Conservation (phyloP, 768 basidiomycete species). For the Melanogaster broomeanus region DNA sequence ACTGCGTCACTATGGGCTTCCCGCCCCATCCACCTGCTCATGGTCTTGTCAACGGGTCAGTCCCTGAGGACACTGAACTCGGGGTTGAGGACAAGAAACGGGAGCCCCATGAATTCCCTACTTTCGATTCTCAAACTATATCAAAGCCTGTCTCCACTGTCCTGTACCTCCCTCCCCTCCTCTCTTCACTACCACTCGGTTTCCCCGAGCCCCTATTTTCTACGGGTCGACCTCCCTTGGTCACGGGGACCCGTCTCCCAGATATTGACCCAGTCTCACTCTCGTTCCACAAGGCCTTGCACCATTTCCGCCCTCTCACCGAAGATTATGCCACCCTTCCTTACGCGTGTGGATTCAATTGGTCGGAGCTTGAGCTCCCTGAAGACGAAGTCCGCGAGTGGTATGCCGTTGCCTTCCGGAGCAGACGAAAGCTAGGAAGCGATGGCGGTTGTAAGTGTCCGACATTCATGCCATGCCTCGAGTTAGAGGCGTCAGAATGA, state of each 20-base stretch:
- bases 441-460: slow-evolving; percentile 59
- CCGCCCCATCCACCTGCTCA: slow-evolving; percentile 1
- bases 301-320: slow-evolving; percentile 65
- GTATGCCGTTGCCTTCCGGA: slow-evolving; percentile 92
- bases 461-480: neutral
- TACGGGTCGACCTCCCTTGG: slow-evolving; percentile 42
- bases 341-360: slow-evolving; percentile 87
- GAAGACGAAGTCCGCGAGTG: slow-evolving; percentile 78
- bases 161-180: slow-evolving; percentile 82
- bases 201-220: slow-evolving; percentile 29
- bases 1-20: slow-evolving; percentile 18
- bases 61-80: neutral
- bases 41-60: neutral
- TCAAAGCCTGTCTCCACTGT: slow-evolving; percentile 47
- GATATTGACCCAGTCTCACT: slow-evolving; percentile 84
- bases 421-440: slow-evolving; percentile 69
- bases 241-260: slow-evolving; percentile 77
- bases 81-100: slow-evolving; percentile 16
- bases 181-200: slow-evolving; percentile 69
- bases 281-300: slow-evolving; percentile 83
- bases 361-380: slow-evolving; percentile 69
- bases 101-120: slow-evolving; percentile 59
- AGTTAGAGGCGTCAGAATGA: neutral
- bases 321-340: slow-evolving; percentile 59
- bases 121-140: slow-evolving; percentile 43